phyloP scores from a whole-genome alignment of 495 filamentous ascomycete genomes.

The Penicillium desertorum region DNA sequence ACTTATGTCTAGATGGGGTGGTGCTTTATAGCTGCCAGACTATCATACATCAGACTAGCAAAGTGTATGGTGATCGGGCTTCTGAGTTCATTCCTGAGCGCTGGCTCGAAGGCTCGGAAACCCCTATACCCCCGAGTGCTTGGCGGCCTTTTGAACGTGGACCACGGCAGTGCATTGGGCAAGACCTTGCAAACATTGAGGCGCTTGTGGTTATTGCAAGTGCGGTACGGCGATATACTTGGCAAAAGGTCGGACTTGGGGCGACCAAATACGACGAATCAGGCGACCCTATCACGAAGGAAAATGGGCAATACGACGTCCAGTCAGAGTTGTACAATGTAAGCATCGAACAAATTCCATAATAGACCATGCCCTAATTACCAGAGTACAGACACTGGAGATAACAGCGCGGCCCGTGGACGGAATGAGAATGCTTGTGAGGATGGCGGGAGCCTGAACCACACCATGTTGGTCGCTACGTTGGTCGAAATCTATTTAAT shows the following conservation, averaged over 20 bases:
- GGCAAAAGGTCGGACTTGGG: conserved; percentile 8
- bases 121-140: conserved; percentile 27
- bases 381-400: conserved; percentile 13
- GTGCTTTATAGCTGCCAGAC: conserved; percentile 27
- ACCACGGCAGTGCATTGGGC: conserved; percentile 50
- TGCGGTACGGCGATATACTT: no score
- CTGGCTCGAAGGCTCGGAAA: conserved; percentile 20
- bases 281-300: conserved; percentile 27
- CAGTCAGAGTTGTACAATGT: conserved; percentile 47
- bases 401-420: conserved; percentile 24
- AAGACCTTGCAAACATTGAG: conserved; percentile 48
- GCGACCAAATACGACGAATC: conserved; percentile 26
- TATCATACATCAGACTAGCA: conserved; percentile 22
- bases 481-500: no score
- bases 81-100: conserved; percentile 24
- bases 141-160: conserved; percentile 52
- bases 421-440: conserved; percentile 24
- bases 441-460: background rate
- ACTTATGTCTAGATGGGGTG: background rate
- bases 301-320: conserved; percentile 44
- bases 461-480: no score
- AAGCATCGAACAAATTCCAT: background rate
- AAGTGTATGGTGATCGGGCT: conserved; percentile 16
- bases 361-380: background rate
- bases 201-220: conserved; percentile 13